Base-by-base conservation (phyloP, 1,284 basidiomycete genomes). In the Marasmius oreades region DNA sequence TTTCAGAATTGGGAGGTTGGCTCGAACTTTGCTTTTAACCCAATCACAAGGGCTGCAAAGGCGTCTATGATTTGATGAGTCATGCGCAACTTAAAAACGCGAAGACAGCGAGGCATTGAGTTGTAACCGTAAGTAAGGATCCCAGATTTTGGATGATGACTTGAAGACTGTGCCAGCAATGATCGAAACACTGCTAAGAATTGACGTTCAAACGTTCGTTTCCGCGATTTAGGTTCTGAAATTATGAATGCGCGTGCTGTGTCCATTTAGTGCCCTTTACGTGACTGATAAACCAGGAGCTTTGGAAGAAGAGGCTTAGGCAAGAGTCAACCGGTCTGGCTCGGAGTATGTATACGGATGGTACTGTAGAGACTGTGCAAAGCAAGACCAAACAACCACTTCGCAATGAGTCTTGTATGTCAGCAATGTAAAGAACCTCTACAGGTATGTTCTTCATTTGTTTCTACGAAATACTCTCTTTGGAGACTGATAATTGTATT, bases 341-440 rank as follows among this genome's bases (percentile, higher is more conserved):
- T n/a, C n/a, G n/a, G n/a, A n/a, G n/a, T n/a, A n/a, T n/a, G n/a
- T n/a, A n/a, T n/a, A n/a, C n/a, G n/a, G n/a, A n/a, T n/a, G n/a
- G n/a, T n/a, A n/a, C n/a, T n/a, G n/a, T n/a, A n/a, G n/a, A n/a
- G n/a, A n/a, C n/a, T n/a, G n/a, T n/a, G n/a, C n/a, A n/a, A n/a
- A n/a, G n/a, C n/a, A n/a, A n/a, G n/a, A n/a, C n/a, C n/a, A n/a
- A n/a, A n/a, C n/a, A n/a, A n/a, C n/a, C n/a, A n/a, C 54, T 22
- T 52, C 34, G 26, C 59, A 51, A 88, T 86, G 84, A 83, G 70
- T 58, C 79, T 83, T 62, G 78, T 90, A 45, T 93, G 90, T 66
- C 90, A 92, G 68, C 90, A 93, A 73, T 93, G 90, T 77, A 91
- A 91, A 70, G 88, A 95, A 68, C 90, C 90, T 7, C 75, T 95